These are phyloP conservation scores for Stephania cephalantha DNA, from an alignment of 164 flowering plant species.

Conservation along the genomic window DNA sequence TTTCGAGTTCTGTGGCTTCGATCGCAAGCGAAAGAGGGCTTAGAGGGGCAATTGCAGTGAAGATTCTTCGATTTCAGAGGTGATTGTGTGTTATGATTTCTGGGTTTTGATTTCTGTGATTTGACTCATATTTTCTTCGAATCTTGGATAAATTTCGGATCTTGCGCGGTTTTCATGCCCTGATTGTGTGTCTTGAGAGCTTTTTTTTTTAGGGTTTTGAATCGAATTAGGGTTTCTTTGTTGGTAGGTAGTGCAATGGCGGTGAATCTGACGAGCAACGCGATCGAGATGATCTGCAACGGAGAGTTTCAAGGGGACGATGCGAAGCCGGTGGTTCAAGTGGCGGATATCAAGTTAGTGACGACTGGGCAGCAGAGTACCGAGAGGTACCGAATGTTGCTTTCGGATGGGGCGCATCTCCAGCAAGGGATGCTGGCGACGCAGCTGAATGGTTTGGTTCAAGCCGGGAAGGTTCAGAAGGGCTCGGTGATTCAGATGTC, in stretches of 20 bases:
- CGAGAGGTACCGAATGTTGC: constrained; percentile 56
- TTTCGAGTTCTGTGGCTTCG: not conserved
- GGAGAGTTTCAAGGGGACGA: constrained; percentile 15
- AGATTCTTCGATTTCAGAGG: not conserved
- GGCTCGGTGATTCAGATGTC: constrained; percentile 60
- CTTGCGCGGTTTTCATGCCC: not conserved
- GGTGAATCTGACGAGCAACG: constrained; percentile 16
- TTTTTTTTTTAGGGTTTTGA: constrained; percentile 1
- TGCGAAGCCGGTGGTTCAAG: constrained; percentile 24
- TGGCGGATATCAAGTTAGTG: constrained; percentile 19
- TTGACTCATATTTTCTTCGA: not conserved
- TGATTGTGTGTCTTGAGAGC: not conserved
- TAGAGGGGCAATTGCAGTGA: not conserved
- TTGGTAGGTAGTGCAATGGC: constrained; percentile 12
- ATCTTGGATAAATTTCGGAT: not conserved
- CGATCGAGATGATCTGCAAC: constrained; percentile 20
- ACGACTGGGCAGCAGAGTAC: constrained; percentile 13
- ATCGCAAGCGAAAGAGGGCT: too few relatives aligned
- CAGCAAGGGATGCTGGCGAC: constrained; percentile 89
- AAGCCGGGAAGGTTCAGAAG: constrained; percentile 40
- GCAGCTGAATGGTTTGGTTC: constrained; percentile 54
- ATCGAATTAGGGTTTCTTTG: not conserved
- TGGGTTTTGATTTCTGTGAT: too few relatives aligned
- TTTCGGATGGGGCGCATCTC: constrained; percentile 60
- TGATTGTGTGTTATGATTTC: too few relatives aligned